Evolutionary conservation across 495 filamentous ascomycete genomes (phyloP).

Genomic region (Trichoderma virens): DNA sequence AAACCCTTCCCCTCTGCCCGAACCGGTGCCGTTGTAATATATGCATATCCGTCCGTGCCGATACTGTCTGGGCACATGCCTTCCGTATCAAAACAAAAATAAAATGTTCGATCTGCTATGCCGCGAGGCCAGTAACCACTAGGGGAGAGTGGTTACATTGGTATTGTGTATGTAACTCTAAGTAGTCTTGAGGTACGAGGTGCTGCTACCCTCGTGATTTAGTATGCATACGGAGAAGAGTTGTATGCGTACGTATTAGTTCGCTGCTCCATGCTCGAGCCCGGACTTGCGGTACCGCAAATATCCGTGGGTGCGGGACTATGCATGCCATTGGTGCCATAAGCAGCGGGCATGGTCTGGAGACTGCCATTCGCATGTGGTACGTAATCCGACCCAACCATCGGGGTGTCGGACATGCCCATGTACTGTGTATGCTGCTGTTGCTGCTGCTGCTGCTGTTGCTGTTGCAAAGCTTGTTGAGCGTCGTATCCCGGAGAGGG

Average conservation of each 20-base stretch:
- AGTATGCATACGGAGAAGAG: slow-evolving; percentile 3
- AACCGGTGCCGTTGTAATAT: neutral
- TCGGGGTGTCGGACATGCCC: neutral
- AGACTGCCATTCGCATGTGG: neutral
- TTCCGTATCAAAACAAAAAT: neutral
- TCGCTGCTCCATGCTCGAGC: slow-evolving; percentile 2
- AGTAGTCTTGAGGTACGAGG: neutral
- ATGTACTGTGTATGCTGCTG: neutral
- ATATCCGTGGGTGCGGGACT: slow-evolving; percentile 5
- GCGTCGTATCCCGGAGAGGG: slow-evolving; percentile 4
- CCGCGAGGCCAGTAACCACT: neutral
- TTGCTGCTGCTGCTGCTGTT: neutral
- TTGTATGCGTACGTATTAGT: slow-evolving; percentile 7
- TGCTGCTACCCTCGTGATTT: slow-evolving; percentile 3
- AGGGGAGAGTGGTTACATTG: neutral
- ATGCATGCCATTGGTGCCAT: slow-evolving; percentile 1
- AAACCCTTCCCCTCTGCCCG: neutral
- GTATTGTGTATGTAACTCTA: neutral
- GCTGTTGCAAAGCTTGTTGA: neutral
- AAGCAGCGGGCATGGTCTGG: slow-evolving; percentile 4
- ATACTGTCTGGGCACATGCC: neutral
- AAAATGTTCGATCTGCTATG: neutral
- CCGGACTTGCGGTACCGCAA: slow-evolving; percentile 1
- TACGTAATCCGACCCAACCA: neutral
- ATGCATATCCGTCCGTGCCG: slow-evolving; percentile 1